Evolutionary conservation across 2,329 filamentous ascomycete species (phyloP).

Genomic region (Claviceps citrina): DNA sequence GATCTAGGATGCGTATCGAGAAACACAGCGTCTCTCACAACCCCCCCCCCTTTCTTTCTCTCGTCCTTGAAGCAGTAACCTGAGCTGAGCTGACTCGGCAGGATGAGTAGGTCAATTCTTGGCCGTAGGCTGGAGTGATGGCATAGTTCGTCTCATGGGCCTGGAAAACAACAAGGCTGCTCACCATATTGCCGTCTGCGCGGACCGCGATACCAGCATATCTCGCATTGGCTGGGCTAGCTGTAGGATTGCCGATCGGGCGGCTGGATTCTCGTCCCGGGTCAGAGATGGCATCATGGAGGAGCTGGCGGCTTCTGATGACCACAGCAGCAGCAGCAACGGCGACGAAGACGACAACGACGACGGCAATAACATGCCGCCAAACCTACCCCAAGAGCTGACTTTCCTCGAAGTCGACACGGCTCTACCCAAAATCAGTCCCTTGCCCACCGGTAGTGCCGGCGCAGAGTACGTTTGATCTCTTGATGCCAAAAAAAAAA

Average conservation of each 20-base stretch:
- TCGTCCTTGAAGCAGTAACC: no score
- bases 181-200: constrained; percentile 48
- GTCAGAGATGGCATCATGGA: constrained; percentile 4
- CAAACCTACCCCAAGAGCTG: constrained; percentile 56
- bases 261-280: constrained; percentile 3
- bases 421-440: constrained; percentile 61
- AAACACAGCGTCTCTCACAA: no score
- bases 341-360: no score
- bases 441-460: constrained; percentile 45
- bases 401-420: constrained; percentile 62
- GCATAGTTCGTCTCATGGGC: constrained; percentile 59
- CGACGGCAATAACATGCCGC: constrained; percentile 5
- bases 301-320: no score
- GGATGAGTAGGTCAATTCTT: constrained; percentile 48
- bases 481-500: no score
- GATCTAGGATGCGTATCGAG: no score
- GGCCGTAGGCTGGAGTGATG: constrained; percentile 73
- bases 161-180: constrained; percentile 69
- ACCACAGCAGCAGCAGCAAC: no score
- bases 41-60: no score
- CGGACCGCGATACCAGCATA: constrained; percentile 26
- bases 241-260: constrained; percentile 24
- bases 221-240: constrained; percentile 39
- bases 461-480: constrained; percentile 48
- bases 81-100: no score